A percentile compares a stretch with the other conserved stretches of the same genome.
Evolutionary conservation across 2,329 filamentous ascomycete genomes (phyloP).

Genomic region (Beauveria asiatica): DNA sequence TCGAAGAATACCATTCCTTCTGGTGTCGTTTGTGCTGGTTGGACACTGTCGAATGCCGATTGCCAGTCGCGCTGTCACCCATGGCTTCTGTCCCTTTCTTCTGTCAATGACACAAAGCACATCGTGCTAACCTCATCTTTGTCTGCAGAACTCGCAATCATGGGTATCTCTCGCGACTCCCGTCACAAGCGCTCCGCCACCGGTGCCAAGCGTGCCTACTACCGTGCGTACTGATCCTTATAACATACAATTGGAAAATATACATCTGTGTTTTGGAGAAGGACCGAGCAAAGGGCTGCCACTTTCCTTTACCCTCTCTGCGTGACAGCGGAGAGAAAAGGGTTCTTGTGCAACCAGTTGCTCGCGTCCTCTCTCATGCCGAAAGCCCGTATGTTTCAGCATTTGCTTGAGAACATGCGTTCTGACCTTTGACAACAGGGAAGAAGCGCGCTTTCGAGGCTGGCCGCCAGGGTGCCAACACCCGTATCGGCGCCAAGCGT

Average conservation of each 20-base stretch:
- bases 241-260: slow-evolving; percentile 13
- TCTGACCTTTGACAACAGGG: slow-evolving; percentile 67
- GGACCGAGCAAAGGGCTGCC: not conserved
- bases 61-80: not conserved
- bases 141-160: slow-evolving; percentile 64
- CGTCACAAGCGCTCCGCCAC: slow-evolving; percentile 99
- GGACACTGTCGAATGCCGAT: not conserved
- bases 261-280: slow-evolving; percentile 2
- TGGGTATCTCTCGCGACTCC: slow-evolving; percentile 99
- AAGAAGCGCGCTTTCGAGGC: slow-evolving; percentile 99
- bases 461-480: slow-evolving; percentile 98
- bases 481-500: slow-evolving; percentile 95
- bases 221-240: slow-evolving; percentile 54
- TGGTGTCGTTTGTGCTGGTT: not conserved
- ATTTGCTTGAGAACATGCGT: slow-evolving; percentile 45
- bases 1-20: not conserved
- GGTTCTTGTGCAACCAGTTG: not conserved
- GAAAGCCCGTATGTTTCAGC: slow-evolving; percentile 56
- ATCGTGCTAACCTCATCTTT: slow-evolving; percentile 19
- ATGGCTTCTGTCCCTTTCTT: not conserved
- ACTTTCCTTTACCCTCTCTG: not conserved
- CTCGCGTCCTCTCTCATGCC: slow-evolving; percentile 21
- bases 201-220: slow-evolving; percentile 94
- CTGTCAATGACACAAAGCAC: not conserved
- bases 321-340: not conserved